These are phyloP conservation scores for Dactylellina cionopaga DNA, from an alignment of 2,329 filamentous ascomycete genomes.

Conservation along the genomic window DNA sequence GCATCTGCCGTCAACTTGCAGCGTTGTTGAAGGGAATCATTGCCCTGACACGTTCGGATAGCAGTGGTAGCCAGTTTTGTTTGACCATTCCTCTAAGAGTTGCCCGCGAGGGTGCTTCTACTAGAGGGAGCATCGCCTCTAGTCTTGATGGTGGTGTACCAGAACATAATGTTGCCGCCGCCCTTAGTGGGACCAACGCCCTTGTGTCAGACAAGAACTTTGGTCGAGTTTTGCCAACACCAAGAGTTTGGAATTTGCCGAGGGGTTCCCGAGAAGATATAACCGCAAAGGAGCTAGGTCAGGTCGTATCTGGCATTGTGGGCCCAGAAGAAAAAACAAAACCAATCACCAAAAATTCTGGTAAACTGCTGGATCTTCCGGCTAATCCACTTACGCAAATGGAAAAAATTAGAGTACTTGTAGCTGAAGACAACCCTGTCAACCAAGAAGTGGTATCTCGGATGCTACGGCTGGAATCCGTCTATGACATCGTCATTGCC, in stretches of 20 bases:
- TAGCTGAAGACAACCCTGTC: slow-evolving; percentile 80
- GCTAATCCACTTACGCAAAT: slow-evolving; percentile 38
- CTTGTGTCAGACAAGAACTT: slow-evolving; percentile 42
- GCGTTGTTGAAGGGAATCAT: slow-evolving; percentile 84
- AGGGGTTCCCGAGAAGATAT: slow-evolving; percentile 30
- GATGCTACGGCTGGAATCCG: slow-evolving; percentile 68
- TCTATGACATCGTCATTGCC: slow-evolving; percentile 82
- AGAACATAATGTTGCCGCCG: slow-evolving; percentile 32
- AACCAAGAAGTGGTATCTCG: slow-evolving; percentile 72
- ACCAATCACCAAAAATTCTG: slow-evolving; percentile 26
- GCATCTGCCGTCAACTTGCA: slow-evolving; percentile 88
- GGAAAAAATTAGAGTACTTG: slow-evolving; percentile 79
- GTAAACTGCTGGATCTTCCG: slow-evolving; percentile 45
- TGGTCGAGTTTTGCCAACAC: slow-evolving; percentile 25
- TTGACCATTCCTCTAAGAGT: slow-evolving; percentile 41
- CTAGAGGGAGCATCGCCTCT: slow-evolving; percentile 37
- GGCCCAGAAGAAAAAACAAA: slow-evolving; percentile 8
- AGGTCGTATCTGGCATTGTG: neutral
- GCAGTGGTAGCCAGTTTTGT: slow-evolving; percentile 43
- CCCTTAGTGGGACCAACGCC: slow-evolving; percentile 36
- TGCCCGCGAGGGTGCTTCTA: slow-evolving; percentile 39
- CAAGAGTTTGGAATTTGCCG: slow-evolving; percentile 27
- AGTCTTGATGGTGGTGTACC: slow-evolving; percentile 29
- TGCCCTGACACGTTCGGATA: slow-evolving; percentile 71
- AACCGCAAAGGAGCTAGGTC: neutral